Conservation (phyloP, 2,329 filamentous ascomycete genomes). For the Ophiostoma ulmi region DNA sequence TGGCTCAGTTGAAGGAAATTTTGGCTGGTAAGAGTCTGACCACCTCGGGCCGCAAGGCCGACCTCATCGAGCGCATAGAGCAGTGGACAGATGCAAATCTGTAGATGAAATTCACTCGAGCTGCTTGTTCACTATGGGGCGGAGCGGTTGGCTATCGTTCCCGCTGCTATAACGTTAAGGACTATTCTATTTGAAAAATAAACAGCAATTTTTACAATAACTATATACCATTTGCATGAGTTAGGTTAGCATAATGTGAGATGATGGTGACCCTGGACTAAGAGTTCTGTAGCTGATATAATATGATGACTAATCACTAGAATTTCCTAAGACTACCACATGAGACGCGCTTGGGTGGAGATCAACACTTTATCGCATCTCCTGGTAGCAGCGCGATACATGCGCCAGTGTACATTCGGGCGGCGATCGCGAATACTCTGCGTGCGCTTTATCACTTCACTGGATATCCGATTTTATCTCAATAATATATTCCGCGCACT, state of each 20-base stretch:
- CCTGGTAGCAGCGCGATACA: no score
- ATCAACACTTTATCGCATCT: neutral
- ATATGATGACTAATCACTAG: neutral
- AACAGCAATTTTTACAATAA: no score
- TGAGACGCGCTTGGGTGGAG: neutral
- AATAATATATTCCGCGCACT: neutral
- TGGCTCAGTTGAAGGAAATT: conserved; percentile 48
- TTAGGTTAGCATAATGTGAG: no score
- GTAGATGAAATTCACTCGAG: conserved; percentile 17
- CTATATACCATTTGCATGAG: no score
- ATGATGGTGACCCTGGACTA: no score
- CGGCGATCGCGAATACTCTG: neutral
- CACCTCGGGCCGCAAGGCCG: conserved; percentile 48
- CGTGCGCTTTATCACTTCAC: neutral
- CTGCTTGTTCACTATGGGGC: no score
- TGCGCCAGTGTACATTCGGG: neutral
- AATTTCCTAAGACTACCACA: neutral
- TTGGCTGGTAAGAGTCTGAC: conserved; percentile 46
- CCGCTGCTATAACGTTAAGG: no score
- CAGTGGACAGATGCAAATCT: conserved; percentile 50
- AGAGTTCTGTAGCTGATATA: neutral
- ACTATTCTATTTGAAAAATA: no score
- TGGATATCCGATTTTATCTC: neutral
- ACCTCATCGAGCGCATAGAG: conserved; percentile 52
- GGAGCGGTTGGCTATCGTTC: no score